phyloP scores from a whole-genome alignment of 2,329 filamentous ascomycete genomes.

The Sarocladium kiliense region DNA sequence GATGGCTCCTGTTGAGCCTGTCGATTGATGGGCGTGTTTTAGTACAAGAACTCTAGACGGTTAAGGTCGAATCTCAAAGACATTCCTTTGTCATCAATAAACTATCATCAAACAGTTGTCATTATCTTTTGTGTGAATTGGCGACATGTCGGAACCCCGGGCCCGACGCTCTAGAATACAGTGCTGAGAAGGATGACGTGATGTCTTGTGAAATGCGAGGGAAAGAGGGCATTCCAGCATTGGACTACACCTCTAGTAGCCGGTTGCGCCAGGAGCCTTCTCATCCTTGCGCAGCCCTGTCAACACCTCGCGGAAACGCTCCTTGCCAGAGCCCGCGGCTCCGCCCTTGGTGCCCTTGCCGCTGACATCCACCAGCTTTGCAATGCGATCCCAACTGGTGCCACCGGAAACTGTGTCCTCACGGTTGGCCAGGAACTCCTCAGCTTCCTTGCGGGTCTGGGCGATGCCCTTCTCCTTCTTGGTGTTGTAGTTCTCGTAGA shows the following conservation, averaged over 20 bases:
- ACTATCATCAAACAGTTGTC: not conserved
- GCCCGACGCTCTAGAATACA: slow-evolving; percentile 6
- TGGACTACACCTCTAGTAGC: slow-evolving; percentile 38
- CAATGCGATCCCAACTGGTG: slow-evolving; percentile 97
- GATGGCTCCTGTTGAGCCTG: slow-evolving; percentile 10
- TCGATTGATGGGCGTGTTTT: slow-evolving; percentile 8
- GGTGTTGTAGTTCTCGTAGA: slow-evolving; percentile 98
- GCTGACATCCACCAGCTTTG: slow-evolving; percentile 94
- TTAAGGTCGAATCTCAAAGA: not conserved
- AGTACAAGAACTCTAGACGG: slow-evolving; percentile 5
- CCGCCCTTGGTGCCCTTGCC: slow-evolving; percentile 87
- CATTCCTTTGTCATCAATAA: slow-evolving; percentile 3
- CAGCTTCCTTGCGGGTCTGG: slow-evolving; percentile 85
- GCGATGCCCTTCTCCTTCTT: slow-evolving; percentile 93
- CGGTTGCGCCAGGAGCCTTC: slow-evolving; percentile 66
- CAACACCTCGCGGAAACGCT: slow-evolving; percentile 89
- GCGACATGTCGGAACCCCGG: not conserved
- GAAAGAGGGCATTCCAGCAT: not conserved
- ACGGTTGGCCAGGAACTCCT: slow-evolving; percentile 81
- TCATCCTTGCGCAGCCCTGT: slow-evolving; percentile 88
- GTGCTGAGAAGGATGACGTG: not conserved
- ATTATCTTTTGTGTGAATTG: slow-evolving; percentile 3
- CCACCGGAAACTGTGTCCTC: slow-evolving; percentile 93
- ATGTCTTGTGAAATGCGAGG: not conserved
- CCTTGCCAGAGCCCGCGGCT: slow-evolving; percentile 86